Conservation (phyloP, 768 basidiomycete species). For the Harrya chromipes region DNA sequence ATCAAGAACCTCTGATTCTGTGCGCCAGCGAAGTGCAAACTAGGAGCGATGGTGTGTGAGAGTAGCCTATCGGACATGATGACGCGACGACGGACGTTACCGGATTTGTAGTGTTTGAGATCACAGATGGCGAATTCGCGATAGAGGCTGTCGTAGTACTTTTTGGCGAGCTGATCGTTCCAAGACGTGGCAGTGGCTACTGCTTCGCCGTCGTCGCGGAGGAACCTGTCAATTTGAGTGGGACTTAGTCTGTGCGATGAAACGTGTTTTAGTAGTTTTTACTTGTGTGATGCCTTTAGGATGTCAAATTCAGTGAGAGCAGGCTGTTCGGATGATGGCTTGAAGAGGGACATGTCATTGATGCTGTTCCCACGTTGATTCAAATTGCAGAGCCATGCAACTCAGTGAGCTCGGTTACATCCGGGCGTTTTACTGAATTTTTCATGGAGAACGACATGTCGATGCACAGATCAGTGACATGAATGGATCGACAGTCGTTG, state of each 20-base stretch:
- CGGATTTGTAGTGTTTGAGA: constrained; percentile 93
- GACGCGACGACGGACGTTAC: constrained; percentile 54
- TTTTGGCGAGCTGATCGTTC: constrained; percentile 83
- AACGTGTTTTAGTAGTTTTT: not conserved
- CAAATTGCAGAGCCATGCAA: too few relatives aligned
- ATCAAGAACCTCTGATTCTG: constrained; percentile 83
- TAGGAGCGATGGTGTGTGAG: constrained; percentile 26
- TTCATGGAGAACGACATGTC: too few relatives aligned
- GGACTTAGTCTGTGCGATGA: not conserved
- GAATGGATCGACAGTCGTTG: not conserved
- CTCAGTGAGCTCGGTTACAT: too few relatives aligned
- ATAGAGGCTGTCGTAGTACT: constrained; percentile 86
- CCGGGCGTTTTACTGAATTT: too few relatives aligned
- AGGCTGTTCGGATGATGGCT: not conserved
- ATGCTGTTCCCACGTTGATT: not conserved
- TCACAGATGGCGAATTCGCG: constrained; percentile 92
- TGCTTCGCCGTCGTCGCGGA: constrained; percentile 51
- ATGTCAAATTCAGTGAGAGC: constrained; percentile 65
- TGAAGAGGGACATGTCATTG: not conserved
- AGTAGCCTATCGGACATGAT: not conserved
- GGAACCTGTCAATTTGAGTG: constrained; percentile 58
- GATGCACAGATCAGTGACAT: too few relatives aligned
- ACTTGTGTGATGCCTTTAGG: constrained; percentile 68
- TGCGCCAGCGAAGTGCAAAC: constrained; percentile 93
- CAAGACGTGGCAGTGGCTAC: constrained; percentile 39